Evolutionary conservation across 139 green algal species (phyloP).

Genomic region (Edaphochlamys debaryana): DNA sequence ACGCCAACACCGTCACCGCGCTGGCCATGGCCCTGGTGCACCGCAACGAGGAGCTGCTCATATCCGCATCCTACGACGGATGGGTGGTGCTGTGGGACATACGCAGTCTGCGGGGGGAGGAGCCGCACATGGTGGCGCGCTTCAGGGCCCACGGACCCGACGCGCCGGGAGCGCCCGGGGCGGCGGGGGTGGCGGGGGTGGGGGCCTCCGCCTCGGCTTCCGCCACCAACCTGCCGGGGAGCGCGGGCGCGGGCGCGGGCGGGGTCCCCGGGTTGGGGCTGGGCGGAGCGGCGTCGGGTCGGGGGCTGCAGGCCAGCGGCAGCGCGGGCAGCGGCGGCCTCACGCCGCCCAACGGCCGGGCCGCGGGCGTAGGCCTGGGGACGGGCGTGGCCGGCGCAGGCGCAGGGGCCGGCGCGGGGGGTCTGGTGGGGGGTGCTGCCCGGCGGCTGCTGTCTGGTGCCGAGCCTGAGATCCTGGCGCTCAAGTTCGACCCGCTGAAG

Average conservation of each 20-base stretch:
- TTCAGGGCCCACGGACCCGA: constrained; percentile 47
- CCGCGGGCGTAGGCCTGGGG: not conserved
- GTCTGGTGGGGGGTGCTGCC: too few relatives aligned
- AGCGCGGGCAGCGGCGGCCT: not conserved
- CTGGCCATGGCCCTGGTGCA: constrained; percentile 53
- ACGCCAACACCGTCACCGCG: constrained; percentile 67
- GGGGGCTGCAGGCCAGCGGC: too few relatives aligned
- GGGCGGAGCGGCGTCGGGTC: too few relatives aligned
- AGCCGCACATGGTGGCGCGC: constrained; percentile 54
- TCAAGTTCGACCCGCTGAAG: constrained; percentile 61
- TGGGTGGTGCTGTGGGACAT: constrained; percentile 72
- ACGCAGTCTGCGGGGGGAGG: constrained; percentile 46
- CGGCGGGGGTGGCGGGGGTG: not conserved
- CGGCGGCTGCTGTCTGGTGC: too few relatives aligned
- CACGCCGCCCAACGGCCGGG: not conserved
- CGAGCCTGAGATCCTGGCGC: constrained; percentile 68
- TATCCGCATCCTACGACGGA: constrained; percentile 65
- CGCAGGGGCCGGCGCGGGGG: not conserved
- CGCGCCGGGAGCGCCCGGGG: not conserved
- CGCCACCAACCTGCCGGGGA: too few relatives aligned
- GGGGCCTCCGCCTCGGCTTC: not conserved
- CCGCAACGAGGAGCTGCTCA: constrained; percentile 60
- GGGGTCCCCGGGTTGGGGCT: too few relatives aligned
- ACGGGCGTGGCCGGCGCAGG: not conserved
- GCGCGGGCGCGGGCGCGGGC: too few relatives aligned